These are phyloP conservation scores for Conticribra weissflogii DNA, from an alignment of 108 stramenopile species.

Conservation along the genomic window DNA sequence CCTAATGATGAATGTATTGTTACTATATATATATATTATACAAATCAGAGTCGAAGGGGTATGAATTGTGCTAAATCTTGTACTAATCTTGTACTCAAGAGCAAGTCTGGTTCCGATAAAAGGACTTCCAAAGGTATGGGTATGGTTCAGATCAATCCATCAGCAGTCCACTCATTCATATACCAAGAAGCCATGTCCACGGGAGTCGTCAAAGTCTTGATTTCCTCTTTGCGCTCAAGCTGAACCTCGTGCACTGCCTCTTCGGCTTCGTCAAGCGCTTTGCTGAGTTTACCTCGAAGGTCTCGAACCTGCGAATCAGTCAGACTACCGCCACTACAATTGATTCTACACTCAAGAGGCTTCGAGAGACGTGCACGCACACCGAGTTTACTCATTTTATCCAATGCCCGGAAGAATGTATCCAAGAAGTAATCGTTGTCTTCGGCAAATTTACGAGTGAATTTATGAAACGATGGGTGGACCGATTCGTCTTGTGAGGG, in stretches of 20 bases:
- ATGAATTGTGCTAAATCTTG: no score
- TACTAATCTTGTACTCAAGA: no score
- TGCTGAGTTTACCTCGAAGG: background rate
- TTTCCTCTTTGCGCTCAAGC: background rate
- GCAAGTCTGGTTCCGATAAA: no score
- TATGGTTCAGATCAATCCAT: no score
- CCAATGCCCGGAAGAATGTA: background rate
- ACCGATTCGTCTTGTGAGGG: background rate
- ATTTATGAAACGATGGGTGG: background rate
- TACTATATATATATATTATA: no score
- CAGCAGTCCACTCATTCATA: background rate
- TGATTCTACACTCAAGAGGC: background rate
- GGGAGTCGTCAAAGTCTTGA: background rate
- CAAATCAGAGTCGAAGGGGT: no score
- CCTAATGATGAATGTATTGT: no score
- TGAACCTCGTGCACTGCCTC: background rate
- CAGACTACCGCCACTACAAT: background rate
- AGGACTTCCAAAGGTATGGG: no score
- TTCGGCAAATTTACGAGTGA: background rate
- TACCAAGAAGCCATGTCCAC: background rate
- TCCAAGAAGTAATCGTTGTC: background rate
- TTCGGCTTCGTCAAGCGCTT: background rate
- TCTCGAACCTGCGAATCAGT: background rate
- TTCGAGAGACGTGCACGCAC: background rate
- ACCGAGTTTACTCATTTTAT: background rate